phyloP scores from a whole-genome alignment of 768 basidiomycete genomes.

The Trametes gibbosa region DNA sequence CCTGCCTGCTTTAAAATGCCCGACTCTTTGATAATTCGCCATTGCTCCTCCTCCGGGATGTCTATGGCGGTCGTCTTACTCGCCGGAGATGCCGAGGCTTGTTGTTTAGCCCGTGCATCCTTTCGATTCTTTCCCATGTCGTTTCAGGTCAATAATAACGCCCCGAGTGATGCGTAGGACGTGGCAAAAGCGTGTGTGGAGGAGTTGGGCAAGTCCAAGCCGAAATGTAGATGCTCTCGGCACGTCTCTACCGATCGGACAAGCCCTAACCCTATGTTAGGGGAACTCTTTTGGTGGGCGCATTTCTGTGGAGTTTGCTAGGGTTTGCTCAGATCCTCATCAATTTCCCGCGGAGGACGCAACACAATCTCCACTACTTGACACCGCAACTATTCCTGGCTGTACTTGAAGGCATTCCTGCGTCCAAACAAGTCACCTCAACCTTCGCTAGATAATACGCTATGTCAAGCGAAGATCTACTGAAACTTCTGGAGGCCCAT shows the following conservation, averaged over 20 bases:
- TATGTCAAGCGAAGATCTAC: constrained; percentile 33
- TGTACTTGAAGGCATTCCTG: too few species aligned
- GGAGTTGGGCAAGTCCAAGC: neutral
- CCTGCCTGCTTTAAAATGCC: constrained; percentile 37
- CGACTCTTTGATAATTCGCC: constrained; percentile 68
- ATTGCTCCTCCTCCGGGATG: constrained; percentile 74
- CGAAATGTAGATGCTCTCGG: neutral
- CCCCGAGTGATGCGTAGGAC: too few species aligned
- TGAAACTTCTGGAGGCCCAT: constrained; percentile 42
- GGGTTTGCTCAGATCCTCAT: neutral
- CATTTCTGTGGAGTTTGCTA: neutral
- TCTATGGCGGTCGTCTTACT: constrained; percentile 27
- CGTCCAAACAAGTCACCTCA: neutral
- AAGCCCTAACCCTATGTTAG: constrained; percentile 3
- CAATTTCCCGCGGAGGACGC: neutral
- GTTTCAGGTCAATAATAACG: neutral
- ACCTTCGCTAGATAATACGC: neutral
- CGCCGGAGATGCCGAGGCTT: neutral
- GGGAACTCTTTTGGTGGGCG: neutral
- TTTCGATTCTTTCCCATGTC: constrained; percentile 27
- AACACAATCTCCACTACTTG: too few species aligned
- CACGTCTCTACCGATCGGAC: neutral
- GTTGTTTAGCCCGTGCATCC: neutral
- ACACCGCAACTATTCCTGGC: too few species aligned
- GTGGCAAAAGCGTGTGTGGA: neutral